phyloP scores from a whole-genome alignment of 192 early-diverging fungal species.

The Entomortierella beljakovae region DNA sequence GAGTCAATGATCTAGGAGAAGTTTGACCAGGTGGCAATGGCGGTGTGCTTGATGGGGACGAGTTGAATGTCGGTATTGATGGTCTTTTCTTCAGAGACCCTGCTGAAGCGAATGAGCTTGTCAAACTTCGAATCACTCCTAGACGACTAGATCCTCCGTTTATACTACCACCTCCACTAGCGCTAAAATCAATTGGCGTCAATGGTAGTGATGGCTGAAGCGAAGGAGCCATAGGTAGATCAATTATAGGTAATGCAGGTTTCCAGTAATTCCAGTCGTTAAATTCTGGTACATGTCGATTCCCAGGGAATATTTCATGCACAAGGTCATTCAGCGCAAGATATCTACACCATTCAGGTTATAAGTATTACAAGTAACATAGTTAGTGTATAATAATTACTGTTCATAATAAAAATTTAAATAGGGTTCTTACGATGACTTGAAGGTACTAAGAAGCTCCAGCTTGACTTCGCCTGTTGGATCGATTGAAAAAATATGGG shows the following conservation, averaged over 20 bases:
- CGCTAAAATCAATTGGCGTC: not conserved
- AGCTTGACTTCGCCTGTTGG: slow-evolving; percentile 88
- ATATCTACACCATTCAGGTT: slow-evolving; percentile 50
- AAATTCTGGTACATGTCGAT: slow-evolving; percentile 72
- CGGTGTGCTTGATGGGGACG: slow-evolving; percentile 6
- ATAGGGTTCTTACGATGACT: slow-evolving; percentile 72
- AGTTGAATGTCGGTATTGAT: slow-evolving; percentile 34
- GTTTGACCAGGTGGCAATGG: not conserved
- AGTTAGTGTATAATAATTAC: no score
- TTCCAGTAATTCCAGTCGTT: slow-evolving; percentile 91
- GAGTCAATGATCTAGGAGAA: not conserved
- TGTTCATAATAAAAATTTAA: not conserved
- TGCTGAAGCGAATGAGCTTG: slow-evolving; percentile 33
- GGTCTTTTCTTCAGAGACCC: slow-evolving; percentile 22
- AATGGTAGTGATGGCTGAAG: not conserved
- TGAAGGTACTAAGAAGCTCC: slow-evolving; percentile 87
- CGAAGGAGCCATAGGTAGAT: slow-evolving; percentile 54
- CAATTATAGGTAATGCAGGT: slow-evolving; percentile 57
- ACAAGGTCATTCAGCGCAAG: slow-evolving; percentile 91
- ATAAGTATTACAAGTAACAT: not conserved
- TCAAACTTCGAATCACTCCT: slow-evolving; percentile 54
- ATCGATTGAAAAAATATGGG: slow-evolving; percentile 96
- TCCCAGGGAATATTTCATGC: slow-evolving; percentile 91
- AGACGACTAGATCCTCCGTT: slow-evolving; percentile 17
- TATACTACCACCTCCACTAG: not conserved